Evolutionary conservation across 1,284 basidiomycete species (phyloP).

Genomic region (Vanrija sp.): DNA sequence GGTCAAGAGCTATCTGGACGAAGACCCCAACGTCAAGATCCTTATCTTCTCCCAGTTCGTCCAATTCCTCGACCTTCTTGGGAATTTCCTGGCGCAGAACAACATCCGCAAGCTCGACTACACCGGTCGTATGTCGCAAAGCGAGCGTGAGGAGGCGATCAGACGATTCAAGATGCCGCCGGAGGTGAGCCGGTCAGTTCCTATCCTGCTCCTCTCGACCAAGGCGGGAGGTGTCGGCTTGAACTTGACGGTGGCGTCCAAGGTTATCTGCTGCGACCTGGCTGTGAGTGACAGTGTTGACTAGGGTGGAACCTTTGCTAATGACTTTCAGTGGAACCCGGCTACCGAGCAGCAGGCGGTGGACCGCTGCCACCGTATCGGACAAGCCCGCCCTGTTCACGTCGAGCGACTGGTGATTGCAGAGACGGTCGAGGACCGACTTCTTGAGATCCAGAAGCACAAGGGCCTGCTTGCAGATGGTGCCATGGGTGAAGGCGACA

Average conservation of each 20-base stretch:
- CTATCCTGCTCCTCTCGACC: constrained; percentile 47
- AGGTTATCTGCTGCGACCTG: constrained; percentile 27
- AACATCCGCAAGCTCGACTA: constrained; percentile 35
- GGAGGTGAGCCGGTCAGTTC: constrained; percentile 19
- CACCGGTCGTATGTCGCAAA: constrained; percentile 41
- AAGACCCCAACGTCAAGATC: constrained; percentile 31
- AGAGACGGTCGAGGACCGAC: constrained; percentile 42
- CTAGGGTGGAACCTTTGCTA: not conserved
- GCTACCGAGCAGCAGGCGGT: constrained; percentile 46
- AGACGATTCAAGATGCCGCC: constrained; percentile 30
- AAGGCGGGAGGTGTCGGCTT: constrained; percentile 46
- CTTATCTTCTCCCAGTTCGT: constrained; percentile 46
- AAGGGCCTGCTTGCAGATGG: constrained; percentile 48
- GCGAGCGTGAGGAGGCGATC: constrained; percentile 36
- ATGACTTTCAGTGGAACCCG: constrained; percentile 37
- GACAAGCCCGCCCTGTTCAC: constrained; percentile 77
- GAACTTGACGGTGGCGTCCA: constrained; percentile 40
- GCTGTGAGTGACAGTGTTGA: not conserved
- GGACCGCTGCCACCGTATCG: constrained; percentile 72
- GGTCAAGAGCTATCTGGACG: constrained; percentile 24
- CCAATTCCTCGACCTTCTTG: constrained; percentile 38
- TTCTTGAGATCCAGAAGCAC: constrained; percentile 22
- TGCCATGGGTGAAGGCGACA: constrained; percentile 48
- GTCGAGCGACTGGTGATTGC: constrained; percentile 71
- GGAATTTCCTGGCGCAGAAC: constrained; percentile 24